phyloP scores from a whole-genome alignment of 345 rosid species.

The Eucalyptus erythrocorys region DNA sequence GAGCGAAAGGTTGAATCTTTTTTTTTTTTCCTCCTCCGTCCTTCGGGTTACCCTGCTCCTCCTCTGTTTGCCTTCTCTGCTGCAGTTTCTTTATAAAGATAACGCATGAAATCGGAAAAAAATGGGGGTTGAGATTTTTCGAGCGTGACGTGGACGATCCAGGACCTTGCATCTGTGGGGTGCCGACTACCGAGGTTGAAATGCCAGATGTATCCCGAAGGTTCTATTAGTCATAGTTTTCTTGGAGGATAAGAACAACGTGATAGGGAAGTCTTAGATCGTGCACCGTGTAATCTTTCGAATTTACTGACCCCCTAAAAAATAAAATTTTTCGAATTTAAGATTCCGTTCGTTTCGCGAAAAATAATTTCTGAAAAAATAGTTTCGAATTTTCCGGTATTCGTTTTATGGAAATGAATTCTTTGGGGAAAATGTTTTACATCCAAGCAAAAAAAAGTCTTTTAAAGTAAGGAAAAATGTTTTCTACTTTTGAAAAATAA shows the following conservation, averaged over 20 bases:
- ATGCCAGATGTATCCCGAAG: not conserved
- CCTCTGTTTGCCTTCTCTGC: not conserved
- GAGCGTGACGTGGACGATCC: slow-evolving; percentile 22
- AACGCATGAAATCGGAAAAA: not conserved
- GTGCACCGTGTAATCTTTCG: too few species aligned
- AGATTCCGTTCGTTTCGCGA: too few species aligned
- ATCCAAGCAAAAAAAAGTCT: too few species aligned
- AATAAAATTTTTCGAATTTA: too few species aligned
- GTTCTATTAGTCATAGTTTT: not conserved
- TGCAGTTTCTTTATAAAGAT: not conserved
- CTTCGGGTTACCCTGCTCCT: rapidly evolving
- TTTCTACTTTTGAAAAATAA: too few species aligned
- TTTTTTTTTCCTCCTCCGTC: too few species aligned
- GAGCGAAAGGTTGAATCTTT: not conserved
- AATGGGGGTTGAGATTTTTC: not conserved
- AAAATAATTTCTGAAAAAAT: too few species aligned
- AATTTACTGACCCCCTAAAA: too few species aligned
- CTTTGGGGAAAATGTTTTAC: too few species aligned
- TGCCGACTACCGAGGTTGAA: not conserved
- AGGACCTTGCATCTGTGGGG: not conserved
- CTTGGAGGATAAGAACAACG: not conserved
- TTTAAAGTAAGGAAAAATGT: too few species aligned
- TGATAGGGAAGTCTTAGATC: not conserved
- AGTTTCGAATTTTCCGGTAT: too few species aligned
- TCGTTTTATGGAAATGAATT: too few species aligned